These are phyloP conservation scores for Aspergillus affinis DNA, from an alignment of 495 filamentous ascomycete species.

Conservation along the genomic window DNA sequence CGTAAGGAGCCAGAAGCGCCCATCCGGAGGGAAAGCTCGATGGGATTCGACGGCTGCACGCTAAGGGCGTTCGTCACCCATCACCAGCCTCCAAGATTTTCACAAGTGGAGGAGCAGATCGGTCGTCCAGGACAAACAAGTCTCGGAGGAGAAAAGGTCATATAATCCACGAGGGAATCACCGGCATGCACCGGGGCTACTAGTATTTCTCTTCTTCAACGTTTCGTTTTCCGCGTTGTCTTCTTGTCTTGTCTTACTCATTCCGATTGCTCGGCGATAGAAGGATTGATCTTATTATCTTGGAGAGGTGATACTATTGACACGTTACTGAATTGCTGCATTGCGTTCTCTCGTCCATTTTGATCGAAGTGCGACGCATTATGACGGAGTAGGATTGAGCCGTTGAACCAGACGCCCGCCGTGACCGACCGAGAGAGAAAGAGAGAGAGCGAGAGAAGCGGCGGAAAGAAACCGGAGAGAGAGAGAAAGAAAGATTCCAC, in stretches of 20 bases:
- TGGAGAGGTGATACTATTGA: too few relatives aligned
- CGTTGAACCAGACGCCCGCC: neutral
- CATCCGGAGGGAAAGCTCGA: slow-evolving; percentile 10
- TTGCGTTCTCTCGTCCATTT: neutral
- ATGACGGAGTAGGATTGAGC: neutral
- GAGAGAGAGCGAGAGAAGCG: neutral
- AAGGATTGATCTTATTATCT: too few relatives aligned
- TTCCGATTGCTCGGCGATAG: too few relatives aligned
- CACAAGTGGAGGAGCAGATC: slow-evolving; percentile 8
- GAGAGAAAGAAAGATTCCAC: slow-evolving; percentile 31
- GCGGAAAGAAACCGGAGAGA: neutral
- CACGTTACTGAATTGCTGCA: too few relatives aligned
- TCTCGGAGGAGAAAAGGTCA: neutral
- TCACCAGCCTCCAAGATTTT: slow-evolving; percentile 15
- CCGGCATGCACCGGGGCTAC: neutral
- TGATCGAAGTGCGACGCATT: neutral
- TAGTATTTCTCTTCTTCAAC: slow-evolving; percentile 1
- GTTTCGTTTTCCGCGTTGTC: too few relatives aligned
- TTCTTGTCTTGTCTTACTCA: too few relatives aligned
- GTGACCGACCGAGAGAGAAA: too few relatives aligned
- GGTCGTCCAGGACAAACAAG: neutral
- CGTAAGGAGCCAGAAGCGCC: neutral
- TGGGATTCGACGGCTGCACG: slow-evolving; percentile 14
- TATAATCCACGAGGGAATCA: neutral
- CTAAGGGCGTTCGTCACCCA: slow-evolving; percentile 4